These are phyloP conservation scores for Trichocladium uniseriatum DNA, from an alignment of 495 filamentous ascomycete genomes.

Conservation along the genomic window DNA sequence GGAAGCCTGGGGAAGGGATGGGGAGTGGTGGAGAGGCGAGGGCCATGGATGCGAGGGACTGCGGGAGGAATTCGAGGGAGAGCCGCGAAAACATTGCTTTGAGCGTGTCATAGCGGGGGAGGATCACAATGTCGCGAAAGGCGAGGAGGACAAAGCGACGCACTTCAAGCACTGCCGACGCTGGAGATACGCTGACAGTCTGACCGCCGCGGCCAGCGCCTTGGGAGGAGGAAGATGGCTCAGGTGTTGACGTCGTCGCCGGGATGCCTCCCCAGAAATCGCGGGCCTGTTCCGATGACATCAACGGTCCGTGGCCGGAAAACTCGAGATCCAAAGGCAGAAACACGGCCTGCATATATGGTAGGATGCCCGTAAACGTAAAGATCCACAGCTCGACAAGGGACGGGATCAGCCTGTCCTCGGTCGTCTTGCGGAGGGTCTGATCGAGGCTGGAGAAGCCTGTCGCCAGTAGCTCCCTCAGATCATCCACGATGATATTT, in stretches of 20 bases:
- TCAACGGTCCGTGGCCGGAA: slow-evolving; percentile 67
- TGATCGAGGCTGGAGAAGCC: slow-evolving; percentile 84
- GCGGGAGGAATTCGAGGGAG: slow-evolving; percentile 72
- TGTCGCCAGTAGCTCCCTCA: slow-evolving; percentile 66
- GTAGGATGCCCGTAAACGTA: slow-evolving; percentile 79
- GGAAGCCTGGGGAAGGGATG: slow-evolving; percentile 31
- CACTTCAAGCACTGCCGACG: slow-evolving; percentile 60
- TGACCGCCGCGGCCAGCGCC: slow-evolving; percentile 13
- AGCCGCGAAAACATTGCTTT: slow-evolving; percentile 87
- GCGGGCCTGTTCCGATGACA: slow-evolving; percentile 63
- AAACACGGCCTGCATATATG: slow-evolving; percentile 94
- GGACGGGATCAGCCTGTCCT: slow-evolving; percentile 74
- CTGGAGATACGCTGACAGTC: slow-evolving; percentile 29
- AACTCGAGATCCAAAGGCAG: slow-evolving; percentile 92
- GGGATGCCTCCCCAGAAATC: slow-evolving; percentile 78
- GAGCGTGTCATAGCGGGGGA: slow-evolving; percentile 75
- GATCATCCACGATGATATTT: slow-evolving; percentile 63
- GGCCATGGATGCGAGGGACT: slow-evolving; percentile 40
- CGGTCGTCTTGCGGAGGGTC: slow-evolving; percentile 61
- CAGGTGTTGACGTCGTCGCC: slow-evolving; percentile 4
- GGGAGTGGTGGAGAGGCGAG: slow-evolving; percentile 31
- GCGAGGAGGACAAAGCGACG: slow-evolving; percentile 79
- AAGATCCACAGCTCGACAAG: slow-evolving; percentile 91
- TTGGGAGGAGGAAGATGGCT: slow-evolving; percentile 1
- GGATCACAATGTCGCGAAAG: slow-evolving; percentile 80